Percentiles rank a stretch among this genome's conserved stretches.
These are phyloP conservation scores for Tolypocladium paradoxum DNA, from an alignment of 2,329 filamentous ascomycete genomes.

Conservation along the genomic window DNA sequence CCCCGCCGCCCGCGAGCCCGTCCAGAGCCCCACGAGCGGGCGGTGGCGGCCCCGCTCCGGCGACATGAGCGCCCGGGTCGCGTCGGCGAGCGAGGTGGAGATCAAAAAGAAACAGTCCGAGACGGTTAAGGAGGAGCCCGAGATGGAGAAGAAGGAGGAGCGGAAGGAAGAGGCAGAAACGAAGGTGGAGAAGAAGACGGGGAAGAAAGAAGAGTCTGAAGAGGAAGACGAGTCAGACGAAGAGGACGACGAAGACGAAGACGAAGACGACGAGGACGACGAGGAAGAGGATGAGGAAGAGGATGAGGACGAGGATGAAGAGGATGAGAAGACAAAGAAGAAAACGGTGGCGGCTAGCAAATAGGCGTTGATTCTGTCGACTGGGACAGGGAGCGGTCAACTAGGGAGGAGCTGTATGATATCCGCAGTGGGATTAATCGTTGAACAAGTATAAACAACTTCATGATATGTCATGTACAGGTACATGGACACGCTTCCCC, in stretches of 20 bases:
- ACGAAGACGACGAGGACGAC: slow-evolving; percentile 14
- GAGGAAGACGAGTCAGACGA: not conserved
- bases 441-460: not conserved
- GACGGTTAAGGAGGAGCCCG: slow-evolving; percentile 28
- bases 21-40: slow-evolving; percentile 7
- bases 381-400: not conserved
- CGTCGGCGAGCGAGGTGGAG: slow-evolving; percentile 23
- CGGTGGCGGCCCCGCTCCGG: slow-evolving; percentile 4
- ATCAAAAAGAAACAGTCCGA: slow-evolving; percentile 26
- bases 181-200: slow-evolving; percentile 11
- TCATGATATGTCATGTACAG: not conserved
- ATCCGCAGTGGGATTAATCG: slow-evolving; percentile 1
- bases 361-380: not conserved
- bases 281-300: slow-evolving; percentile 15
- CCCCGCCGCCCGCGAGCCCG: slow-evolving; percentile 6
- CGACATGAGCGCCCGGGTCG: slow-evolving; percentile 20
- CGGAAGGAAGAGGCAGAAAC: slow-evolving; percentile 13
- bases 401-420: slow-evolving; percentile 4
- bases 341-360: not conserved
- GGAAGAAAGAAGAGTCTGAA: slow-evolving; percentile 15
- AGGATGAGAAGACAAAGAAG: slow-evolving; percentile 6
- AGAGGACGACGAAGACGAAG: slow-evolving; percentile 10
- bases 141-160: slow-evolving; percentile 23
- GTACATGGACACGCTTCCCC: not conserved
- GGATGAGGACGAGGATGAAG: slow-evolving; percentile 12